Evolutionary conservation across 164 flowering plant species (phyloP).

Genomic region (Liriodendron chinense): DNA sequence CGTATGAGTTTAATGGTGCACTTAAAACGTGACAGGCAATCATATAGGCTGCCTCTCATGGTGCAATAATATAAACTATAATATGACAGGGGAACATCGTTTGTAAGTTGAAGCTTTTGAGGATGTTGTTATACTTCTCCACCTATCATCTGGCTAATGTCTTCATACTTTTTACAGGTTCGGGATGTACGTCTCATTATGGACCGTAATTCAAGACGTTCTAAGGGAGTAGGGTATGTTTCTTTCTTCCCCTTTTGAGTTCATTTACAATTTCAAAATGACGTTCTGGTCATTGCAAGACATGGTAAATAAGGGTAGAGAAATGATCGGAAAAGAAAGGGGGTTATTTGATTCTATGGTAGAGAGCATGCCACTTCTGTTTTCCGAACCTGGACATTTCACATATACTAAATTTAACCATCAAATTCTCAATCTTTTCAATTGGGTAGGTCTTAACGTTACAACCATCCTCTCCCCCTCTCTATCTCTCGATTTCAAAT

Average conservation of each 20-base stretch:
- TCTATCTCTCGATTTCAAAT: too few species aligned
- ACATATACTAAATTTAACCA: too few species aligned
- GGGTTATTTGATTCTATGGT: too few species aligned
- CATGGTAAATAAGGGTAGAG: too few species aligned
- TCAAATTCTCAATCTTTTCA: too few species aligned
- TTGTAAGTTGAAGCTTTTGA: constrained; percentile 28
- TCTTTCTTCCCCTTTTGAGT: background rate
- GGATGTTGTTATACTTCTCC: constrained; percentile 11
- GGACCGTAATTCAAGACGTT: constrained; percentile 39
- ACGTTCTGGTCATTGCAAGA: too few species aligned
- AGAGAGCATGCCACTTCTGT: too few species aligned
- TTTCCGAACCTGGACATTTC: too few species aligned
- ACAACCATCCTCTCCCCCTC: too few species aligned
- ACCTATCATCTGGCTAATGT: constrained; percentile 7
- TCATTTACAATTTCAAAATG: background rate
- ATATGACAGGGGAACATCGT: constrained; percentile 28
- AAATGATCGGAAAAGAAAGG: too few species aligned
- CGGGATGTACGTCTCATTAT: constrained; percentile 38
- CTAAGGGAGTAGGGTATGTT: constrained; percentile 64
- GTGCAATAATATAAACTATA: constrained; percentile 29
- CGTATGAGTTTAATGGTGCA: constrained; percentile 27
- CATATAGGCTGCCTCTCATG: constrained; percentile 36
- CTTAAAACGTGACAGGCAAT: constrained; percentile 34
- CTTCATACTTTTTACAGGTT: constrained; percentile 20
- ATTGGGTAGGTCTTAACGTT: too few species aligned